These are phyloP conservation scores for Aspergillus cavernicola DNA, from an alignment of 495 filamentous ascomycete genomes.

Conservation along the genomic window DNA sequence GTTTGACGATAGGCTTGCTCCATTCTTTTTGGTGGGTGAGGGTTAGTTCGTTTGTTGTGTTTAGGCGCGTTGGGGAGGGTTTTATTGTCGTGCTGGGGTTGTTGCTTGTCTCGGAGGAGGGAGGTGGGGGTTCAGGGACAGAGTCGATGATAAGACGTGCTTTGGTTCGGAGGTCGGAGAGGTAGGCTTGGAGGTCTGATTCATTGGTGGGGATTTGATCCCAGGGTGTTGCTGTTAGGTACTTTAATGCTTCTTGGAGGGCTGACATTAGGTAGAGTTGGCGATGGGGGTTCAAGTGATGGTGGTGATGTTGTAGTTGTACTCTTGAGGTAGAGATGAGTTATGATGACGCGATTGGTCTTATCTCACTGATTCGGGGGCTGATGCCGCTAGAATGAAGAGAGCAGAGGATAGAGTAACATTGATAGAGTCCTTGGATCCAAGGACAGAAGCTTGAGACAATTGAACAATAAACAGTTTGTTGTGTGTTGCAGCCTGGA, in stretches of 20 bases:
- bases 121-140: conserved; percentile 57
- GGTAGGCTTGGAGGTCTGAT: conserved; percentile 46
- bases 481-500: conserved; percentile 2
- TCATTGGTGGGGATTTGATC: conserved; percentile 52
- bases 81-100: not conserved
- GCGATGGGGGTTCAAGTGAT: too few species aligned
- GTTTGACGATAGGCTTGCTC: conserved; percentile 78
- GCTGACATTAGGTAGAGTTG: conserved; percentile 54
- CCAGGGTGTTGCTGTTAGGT: conserved; percentile 69
- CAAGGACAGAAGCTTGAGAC: too few species aligned
- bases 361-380: too few species aligned
- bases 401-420: not conserved
- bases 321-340: not conserved
- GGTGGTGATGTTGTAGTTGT: not conserved
- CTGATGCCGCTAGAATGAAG: not conserved
- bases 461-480: too few species aligned
- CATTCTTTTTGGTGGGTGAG: conserved; percentile 69
- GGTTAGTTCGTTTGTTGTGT: conserved; percentile 43
- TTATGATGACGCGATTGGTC: too few species aligned
- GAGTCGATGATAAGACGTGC: conserved; percentile 73
- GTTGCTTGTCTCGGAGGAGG: conserved; percentile 2
- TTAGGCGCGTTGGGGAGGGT: conserved; percentile 39
- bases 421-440: too few species aligned
- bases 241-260: conserved; percentile 70
- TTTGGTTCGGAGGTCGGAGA: conserved; percentile 58